These are phyloP conservation scores for Macadamia tetraphylla DNA, from an alignment of 164 flowering plant species.

Conservation along the genomic window DNA sequence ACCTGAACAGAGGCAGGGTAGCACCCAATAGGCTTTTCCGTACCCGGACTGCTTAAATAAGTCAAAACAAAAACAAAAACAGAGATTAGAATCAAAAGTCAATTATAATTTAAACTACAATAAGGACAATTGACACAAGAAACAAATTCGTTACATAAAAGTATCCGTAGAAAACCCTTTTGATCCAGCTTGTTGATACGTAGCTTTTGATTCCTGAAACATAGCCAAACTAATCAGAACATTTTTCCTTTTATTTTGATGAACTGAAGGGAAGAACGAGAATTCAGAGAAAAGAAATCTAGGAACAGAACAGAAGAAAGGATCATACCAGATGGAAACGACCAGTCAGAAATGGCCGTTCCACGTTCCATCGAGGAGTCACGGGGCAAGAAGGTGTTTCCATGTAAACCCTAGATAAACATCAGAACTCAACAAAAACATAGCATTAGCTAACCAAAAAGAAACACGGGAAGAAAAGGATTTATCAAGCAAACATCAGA, in stretches of 20 bases:
- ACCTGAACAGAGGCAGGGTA: constrained; percentile 74
- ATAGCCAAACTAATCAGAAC: not conserved
- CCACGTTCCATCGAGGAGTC: constrained; percentile 74
- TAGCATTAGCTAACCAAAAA: too few species aligned
- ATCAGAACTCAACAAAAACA: too few species aligned
- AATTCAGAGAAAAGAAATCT: not conserved
- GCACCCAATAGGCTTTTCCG: constrained; percentile 57
- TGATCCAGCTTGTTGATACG: constrained; percentile 34
- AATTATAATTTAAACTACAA: not conserved
- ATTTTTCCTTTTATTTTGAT: not conserved
- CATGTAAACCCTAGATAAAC: constrained; percentile 7
- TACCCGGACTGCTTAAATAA: constrained; percentile 32
- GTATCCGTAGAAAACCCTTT: constrained; percentile 38
- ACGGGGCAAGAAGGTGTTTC: constrained; percentile 33
- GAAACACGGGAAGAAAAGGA: too few species aligned
- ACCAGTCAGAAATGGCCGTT: constrained; percentile 83
- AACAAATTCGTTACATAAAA: constrained; percentile 30
- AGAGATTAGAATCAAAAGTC: not conserved
- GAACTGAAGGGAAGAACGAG: too few species aligned
- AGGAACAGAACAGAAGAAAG: not conserved
- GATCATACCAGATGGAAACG: constrained; percentile 62
- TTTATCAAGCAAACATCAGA: too few species aligned
- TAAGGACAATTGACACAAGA: not conserved
- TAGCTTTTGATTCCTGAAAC: constrained; percentile 42
- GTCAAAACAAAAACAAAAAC: constrained; percentile 1